Evolutionary conservation across 2,329 filamentous ascomycete species (phyloP).

Genomic region (Didymella pomorum): DNA sequence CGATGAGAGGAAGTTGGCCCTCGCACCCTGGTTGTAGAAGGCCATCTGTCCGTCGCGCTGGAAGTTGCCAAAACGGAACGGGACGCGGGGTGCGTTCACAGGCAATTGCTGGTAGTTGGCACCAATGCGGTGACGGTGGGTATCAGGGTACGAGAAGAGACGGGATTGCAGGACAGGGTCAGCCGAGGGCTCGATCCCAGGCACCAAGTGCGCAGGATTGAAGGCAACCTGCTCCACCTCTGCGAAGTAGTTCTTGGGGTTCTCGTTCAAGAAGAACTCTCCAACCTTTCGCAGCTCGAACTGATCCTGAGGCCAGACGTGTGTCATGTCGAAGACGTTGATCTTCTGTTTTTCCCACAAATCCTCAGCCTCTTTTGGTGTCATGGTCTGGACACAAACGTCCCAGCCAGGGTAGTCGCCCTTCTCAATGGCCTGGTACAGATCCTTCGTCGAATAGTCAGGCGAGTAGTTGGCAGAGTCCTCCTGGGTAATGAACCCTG

Average conservation of each 20-base stretch:
- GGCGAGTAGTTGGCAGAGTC: slow-evolving; percentile 60
- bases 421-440: slow-evolving; percentile 61
- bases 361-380: slow-evolving; percentile 60
- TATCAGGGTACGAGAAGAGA: slow-evolving; percentile 75
- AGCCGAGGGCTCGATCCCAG: slow-evolving; percentile 73
- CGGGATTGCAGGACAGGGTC: slow-evolving; percentile 75
- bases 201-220: slow-evolving; percentile 71
- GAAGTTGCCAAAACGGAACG: slow-evolving; percentile 68
- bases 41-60: slow-evolving; percentile 78
- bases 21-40: slow-evolving; percentile 69
- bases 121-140: slow-evolving; percentile 65
- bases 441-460: slow-evolving; percentile 62
- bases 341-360: slow-evolving; percentile 62
- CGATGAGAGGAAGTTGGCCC: slow-evolving; percentile 65
- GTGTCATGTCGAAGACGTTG: slow-evolving; percentile 64
- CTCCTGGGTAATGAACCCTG: slow-evolving; percentile 61
- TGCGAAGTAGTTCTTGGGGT: slow-evolving; percentile 67
- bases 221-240: slow-evolving; percentile 76
- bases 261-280: slow-evolving; percentile 63
- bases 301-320: slow-evolving; percentile 62
- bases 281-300: slow-evolving; percentile 63
- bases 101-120: slow-evolving; percentile 68
- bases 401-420: slow-evolving; percentile 63
- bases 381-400: slow-evolving; percentile 61
- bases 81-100: slow-evolving; percentile 62